These are phyloP conservation scores for Leishmania aethiopica DNA, from an alignment of 208 protist genomes.

Conservation along the genomic window DNA sequence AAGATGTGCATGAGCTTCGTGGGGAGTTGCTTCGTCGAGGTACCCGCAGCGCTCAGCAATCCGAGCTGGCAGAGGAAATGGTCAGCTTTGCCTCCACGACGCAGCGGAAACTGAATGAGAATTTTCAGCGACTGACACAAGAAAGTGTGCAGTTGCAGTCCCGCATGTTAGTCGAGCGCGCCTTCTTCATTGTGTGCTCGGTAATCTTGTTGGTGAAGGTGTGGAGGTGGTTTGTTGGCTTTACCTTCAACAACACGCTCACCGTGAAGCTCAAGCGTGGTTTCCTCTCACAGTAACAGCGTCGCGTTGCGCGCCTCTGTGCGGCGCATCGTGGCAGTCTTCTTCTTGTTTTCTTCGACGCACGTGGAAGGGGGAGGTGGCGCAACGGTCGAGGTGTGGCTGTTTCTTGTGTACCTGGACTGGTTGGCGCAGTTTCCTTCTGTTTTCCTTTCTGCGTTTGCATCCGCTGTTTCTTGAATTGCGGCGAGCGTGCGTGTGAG, in stretches of 20 bases:
- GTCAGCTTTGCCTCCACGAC: constrained; percentile 81
- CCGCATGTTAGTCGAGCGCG: constrained; percentile 77
- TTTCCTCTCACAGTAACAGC: constrained; percentile 44
- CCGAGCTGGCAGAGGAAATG: constrained; percentile 90
- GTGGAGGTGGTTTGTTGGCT: constrained; percentile 72
- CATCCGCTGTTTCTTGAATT: not conserved
- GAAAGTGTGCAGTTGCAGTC: constrained; percentile 80
- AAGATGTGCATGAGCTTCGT: constrained; percentile 89
- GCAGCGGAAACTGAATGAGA: constrained; percentile 86
- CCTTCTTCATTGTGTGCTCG: constrained; percentile 47
- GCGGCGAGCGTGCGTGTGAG: not conserved
- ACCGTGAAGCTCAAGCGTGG: constrained; percentile 70
- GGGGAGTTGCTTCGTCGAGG: constrained; percentile 87
- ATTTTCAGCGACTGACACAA: constrained; percentile 89
- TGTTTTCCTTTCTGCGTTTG: not conserved
- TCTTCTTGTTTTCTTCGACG: not conserved
- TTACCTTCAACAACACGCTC: constrained; percentile 73
- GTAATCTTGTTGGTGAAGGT: constrained; percentile 80
- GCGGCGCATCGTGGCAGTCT: not conserved
- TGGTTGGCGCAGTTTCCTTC: not conserved
- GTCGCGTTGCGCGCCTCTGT: not conserved
- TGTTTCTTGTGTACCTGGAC: not conserved
- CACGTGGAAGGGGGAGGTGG: not conserved
- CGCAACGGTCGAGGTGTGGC: too few relatives aligned
- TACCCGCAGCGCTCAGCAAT: constrained; percentile 88